Evolutionary conservation across 1,139 yeast genomes (phyloP).

Genomic region (Candida buenavistaensis): DNA sequence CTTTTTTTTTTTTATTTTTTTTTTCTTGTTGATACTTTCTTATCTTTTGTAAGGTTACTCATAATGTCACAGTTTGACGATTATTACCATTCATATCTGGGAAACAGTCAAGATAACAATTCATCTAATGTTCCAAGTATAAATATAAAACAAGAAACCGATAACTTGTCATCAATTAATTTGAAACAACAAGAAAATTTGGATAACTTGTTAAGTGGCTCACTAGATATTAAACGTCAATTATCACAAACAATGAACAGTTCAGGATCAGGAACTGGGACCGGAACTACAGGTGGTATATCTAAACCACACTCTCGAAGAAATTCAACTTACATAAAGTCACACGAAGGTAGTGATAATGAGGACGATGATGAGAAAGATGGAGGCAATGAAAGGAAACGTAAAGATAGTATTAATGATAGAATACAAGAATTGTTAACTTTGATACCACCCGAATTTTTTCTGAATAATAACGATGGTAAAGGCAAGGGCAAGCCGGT

Average conservation of each 20-base stretch:
- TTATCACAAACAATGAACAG: slow-evolving; percentile 37
- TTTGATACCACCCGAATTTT: slow-evolving; percentile 64
- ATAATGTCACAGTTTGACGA: slow-evolving; percentile 8
- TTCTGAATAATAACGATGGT: slow-evolving; percentile 22
- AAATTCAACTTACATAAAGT: slow-evolving; percentile 32
- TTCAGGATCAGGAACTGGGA: slow-evolving; percentile 1
- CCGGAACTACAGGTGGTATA: slow-evolving; percentile 32
- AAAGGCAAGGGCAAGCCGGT: slow-evolving; percentile 6
- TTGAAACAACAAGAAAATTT: slow-evolving; percentile 30
- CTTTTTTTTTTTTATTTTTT: slow-evolving; percentile 1
- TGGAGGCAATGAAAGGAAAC: slow-evolving; percentile 57
- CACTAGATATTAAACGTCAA: slow-evolving; percentile 42
- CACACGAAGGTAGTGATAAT: slow-evolving; percentile 30
- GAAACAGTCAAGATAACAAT: background rate
- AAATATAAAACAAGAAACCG: background rate
- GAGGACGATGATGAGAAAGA: slow-evolving; percentile 37
- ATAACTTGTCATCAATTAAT: slow-evolving; percentile 24
- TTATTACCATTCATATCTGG: slow-evolving; percentile 3
- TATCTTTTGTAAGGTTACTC: background rate
- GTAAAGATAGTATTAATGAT: slow-evolving; percentile 88
- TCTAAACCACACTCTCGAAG: slow-evolving; percentile 43
- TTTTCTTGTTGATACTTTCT: background rate
- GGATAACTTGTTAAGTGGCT: slow-evolving; percentile 30
- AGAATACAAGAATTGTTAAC: slow-evolving; percentile 78
- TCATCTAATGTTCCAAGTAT: slow-evolving; percentile 1